Conservation (phyloP, 805 yeast species). For the Ogataea ramenticola region DNA sequence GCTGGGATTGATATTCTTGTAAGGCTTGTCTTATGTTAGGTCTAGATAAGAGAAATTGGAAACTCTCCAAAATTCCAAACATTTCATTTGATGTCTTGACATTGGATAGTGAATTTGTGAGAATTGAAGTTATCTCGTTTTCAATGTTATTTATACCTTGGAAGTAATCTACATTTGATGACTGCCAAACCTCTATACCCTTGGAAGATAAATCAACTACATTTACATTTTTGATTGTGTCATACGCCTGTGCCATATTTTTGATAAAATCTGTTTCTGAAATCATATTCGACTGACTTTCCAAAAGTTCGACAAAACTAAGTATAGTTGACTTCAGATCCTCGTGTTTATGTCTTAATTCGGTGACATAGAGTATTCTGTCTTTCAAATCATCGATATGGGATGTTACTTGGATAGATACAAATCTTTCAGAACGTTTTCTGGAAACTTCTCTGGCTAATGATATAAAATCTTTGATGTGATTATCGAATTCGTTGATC, state of each 20-base stretch:
- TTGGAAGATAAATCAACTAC: constrained; percentile 30
- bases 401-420: constrained; percentile 54
- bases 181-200: constrained; percentile 33
- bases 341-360: constrained; percentile 48
- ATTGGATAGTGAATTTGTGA: constrained; percentile 31
- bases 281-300: background rate
- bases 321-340: constrained; percentile 28
- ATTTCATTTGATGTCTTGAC: constrained; percentile 40
- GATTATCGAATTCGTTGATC: constrained; percentile 50
- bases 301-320: constrained; percentile 3
- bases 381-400: constrained; percentile 32
- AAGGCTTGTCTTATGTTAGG: constrained; percentile 52
- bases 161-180: constrained; percentile 34
- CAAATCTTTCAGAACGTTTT: constrained; percentile 63
- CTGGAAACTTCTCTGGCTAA: constrained; percentile 69
- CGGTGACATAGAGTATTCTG: constrained; percentile 33
- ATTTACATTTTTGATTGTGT: constrained; percentile 29
- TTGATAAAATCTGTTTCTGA: constrained; percentile 14
- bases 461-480: constrained; percentile 54
- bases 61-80: constrained; percentile 43
- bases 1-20: constrained; percentile 48
- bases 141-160: constrained; percentile 40
- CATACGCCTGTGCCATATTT: constrained; percentile 35
- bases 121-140: constrained; percentile 30
- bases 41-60: constrained; percentile 40